Evolutionary conservation across 73 alveolate genomes (phyloP).

Genomic region (Chromera velia): DNA sequence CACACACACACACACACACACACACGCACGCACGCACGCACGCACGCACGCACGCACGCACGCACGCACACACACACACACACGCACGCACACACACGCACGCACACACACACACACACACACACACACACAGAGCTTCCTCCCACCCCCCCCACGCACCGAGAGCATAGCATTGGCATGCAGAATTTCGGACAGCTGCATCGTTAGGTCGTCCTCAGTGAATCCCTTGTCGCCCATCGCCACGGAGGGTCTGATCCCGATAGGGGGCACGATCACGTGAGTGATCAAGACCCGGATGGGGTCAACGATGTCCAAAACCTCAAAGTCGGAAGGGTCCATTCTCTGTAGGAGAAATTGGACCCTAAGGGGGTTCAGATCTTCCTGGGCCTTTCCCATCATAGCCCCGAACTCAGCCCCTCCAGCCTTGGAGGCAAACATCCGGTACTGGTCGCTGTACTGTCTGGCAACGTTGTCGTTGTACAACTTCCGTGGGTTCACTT

Average conservation of each 20-base stretch:
- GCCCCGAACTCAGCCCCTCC: constrained; percentile 13
- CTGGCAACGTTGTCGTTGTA: too few relatives aligned
- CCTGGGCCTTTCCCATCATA: constrained; percentile 42
- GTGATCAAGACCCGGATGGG: constrained; percentile 72
- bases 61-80: too few relatives aligned
- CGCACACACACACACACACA: not conserved
- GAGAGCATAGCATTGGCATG: constrained; percentile 52
- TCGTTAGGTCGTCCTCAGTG: constrained; percentile 91
- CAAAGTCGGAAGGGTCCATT: constrained; percentile 66
- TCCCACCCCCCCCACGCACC: constrained; percentile 58
- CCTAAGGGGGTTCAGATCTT: constrained; percentile 57
- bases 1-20: too few relatives aligned
- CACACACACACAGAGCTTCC: constrained; percentile 48
- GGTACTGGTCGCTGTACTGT: not conserved
- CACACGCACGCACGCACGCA: too few relatives aligned
- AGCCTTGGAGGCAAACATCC: not conserved
- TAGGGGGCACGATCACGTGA: constrained; percentile 81
- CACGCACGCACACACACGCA: not conserved
- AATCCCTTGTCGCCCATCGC: constrained; percentile 56
- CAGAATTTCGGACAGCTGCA: constrained; percentile 64
- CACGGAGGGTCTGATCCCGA: constrained; percentile 29
- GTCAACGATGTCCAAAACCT: constrained; percentile 60
- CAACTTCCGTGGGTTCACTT: not conserved
- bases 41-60: too few relatives aligned
- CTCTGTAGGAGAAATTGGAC: constrained; percentile 62